Evolutionary conservation across 352 stramenopile species (phyloP).

Genomic region (Pythium grandisporangium): DNA sequence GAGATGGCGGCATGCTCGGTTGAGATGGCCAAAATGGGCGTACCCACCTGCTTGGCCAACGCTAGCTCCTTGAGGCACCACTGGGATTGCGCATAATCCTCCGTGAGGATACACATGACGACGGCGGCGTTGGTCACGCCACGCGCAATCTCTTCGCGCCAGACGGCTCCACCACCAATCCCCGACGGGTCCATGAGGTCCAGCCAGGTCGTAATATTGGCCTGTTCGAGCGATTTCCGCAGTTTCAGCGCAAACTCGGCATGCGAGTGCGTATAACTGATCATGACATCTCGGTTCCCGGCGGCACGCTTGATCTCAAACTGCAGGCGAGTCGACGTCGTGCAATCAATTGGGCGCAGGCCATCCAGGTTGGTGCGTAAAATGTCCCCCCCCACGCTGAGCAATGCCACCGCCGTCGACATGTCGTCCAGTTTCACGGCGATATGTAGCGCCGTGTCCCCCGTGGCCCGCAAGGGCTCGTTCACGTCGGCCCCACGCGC

Average conservation of each 20-base stretch:
- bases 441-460: conserved; percentile 68
- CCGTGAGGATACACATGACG: conserved; percentile 45
- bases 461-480: conserved; percentile 48
- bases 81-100: conserved; percentile 47
- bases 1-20: conserved; percentile 61
- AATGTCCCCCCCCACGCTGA: conserved; percentile 68
- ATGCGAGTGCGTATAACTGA: conserved; percentile 66
- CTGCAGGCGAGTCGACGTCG: conserved; percentile 48
- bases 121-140: conserved; percentile 50
- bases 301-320: conserved; percentile 66
- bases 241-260: conserved; percentile 54
- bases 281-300: conserved; percentile 62
- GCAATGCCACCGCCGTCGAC: conserved; percentile 52
- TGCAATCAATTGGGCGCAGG: conserved; percentile 52
- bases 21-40: conserved; percentile 69
- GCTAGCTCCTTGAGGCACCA: conserved; percentile 62
- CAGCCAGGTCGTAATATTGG: conserved; percentile 58
- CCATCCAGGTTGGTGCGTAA: conserved; percentile 65
- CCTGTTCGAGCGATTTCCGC: conserved; percentile 40
- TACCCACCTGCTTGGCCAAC: conserved; percentile 65
- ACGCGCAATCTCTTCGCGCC: conserved; percentile 58
- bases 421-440: conserved; percentile 76
- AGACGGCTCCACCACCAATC: conserved; percentile 48
- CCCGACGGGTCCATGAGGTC: conserved; percentile 59
- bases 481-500: conserved; percentile 62